Evolutionary conservation across 345 rosid genomes (phyloP), one percentile per base, ranked within the genome.

Genomic region (Eucalyptus guilfoylei): DNA sequence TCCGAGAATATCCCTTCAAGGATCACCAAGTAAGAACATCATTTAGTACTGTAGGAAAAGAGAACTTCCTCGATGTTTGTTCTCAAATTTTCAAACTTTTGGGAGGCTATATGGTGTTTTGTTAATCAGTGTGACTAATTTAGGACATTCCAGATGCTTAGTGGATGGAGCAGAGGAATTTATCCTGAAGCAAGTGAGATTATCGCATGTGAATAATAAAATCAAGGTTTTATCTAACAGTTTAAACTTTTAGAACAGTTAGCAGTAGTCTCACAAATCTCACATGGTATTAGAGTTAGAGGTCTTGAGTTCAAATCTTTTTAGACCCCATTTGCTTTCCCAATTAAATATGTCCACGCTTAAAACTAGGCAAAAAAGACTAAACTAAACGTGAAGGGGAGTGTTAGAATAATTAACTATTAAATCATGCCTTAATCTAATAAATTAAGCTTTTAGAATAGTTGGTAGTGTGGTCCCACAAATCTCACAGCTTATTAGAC

Each of bases 1-100:
- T 94, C 97, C n/a, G 96, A 96, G 92, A 95, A 95, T 91, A 96
- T 94, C 14, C 97, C 96, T 90, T 92, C 96, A 64, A 93, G 96
- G 86, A 94, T 95, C 91, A 94, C 83, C 91, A 93, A 95, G 96
- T 93, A 87, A 91, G 37, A 88, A 88, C 24, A 30, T 17, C 50
- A 49, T 28, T 26, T 24, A 19, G 17, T 37, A 30, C 37, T 5
- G n/a, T 11, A 50, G 54, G 28, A 72, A 37, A 11, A 49, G 28
- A 11, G 85, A 87, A 42, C 85, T 76, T 37, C 85, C 16, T 40
- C 47, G 24, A 76, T 37, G 83, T 40, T 40, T 12, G 30, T 76
- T 40, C 47, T 76, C 47, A 76, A 76, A 40, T 76, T 21, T 76
- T 76, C 80, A 49, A 47, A 85, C 21, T 89, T 87, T 9, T 11